A percentile compares a stretch with the other conserved stretches of the same genome.
Conservation (phyloP, 2,329 filamentous ascomycete genomes). For the Chaetomium strumarium region DNA sequence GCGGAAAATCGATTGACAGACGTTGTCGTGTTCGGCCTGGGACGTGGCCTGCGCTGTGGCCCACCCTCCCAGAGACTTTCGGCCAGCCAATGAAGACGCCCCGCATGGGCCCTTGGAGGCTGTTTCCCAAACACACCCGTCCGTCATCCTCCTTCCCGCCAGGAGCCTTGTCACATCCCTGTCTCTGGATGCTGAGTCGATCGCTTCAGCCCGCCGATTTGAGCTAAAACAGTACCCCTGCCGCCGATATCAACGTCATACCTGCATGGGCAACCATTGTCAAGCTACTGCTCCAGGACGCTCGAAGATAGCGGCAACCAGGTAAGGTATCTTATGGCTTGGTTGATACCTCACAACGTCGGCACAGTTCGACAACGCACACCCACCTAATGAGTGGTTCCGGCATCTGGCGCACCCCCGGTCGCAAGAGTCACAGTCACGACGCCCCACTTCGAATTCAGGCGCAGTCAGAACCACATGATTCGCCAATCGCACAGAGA, state of each 20-base stretch:
- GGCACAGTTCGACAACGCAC: no score
- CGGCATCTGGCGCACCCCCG: no score
- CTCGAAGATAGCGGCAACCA: no score
- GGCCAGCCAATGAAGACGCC: constrained; percentile 22
- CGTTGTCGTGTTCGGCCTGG: neutral
- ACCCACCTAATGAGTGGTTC: no score
- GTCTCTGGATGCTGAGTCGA: constrained; percentile 22
- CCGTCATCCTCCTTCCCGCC: constrained; percentile 24
- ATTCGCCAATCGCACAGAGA: no score
- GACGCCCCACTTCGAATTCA: no score
- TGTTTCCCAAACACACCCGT: constrained; percentile 21
- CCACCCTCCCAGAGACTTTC: constrained; percentile 10
- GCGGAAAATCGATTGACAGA: neutral
- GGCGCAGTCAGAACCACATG: no score
- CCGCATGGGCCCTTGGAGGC: constrained; percentile 21
- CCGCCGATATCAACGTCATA: constrained; percentile 8
- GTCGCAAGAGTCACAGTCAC: no score
- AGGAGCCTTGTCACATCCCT: constrained; percentile 22
- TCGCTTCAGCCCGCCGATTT: constrained; percentile 23
- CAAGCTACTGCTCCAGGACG: neutral
- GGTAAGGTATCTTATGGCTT: no score
- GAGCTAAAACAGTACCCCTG: constrained; percentile 16
- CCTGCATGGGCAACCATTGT: neutral
- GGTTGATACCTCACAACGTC: no score
- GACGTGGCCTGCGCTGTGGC: constrained; percentile 9